Evolutionary conservation across 2,329 filamentous ascomycete genomes (phyloP).

Genomic region (Coniochaeta sp.): DNA sequence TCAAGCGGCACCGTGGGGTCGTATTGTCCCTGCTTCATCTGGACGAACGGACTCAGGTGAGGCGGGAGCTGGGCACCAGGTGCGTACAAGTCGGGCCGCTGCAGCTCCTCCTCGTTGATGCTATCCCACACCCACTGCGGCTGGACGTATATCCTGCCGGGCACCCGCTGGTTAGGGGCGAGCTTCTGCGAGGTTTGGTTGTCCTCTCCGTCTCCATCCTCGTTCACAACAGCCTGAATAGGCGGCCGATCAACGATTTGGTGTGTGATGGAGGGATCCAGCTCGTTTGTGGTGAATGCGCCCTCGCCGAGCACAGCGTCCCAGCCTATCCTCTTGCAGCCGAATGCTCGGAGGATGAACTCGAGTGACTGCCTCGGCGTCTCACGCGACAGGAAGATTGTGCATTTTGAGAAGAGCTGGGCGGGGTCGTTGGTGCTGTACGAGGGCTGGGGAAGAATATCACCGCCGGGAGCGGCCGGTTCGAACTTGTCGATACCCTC

Average conservation of each 20-base stretch:
- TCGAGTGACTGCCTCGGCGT: conserved; percentile 85
- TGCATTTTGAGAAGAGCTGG: conserved; percentile 79
- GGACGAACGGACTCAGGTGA: conserved; percentile 94
- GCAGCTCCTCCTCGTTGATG: conserved; percentile 83
- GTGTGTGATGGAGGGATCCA: conserved; percentile 85
- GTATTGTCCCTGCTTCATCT: conserved; percentile 77
- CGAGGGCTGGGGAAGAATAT: conserved; percentile 74
- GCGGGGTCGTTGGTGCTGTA: conserved; percentile 58
- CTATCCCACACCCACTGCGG: conserved; percentile 99
- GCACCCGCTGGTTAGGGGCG: conserved; percentile 63
- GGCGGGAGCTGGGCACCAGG: conserved; percentile 86
- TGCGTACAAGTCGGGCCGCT: conserved; percentile 80
- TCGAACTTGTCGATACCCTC: conserved; percentile 87
- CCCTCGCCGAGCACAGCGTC: conserved; percentile 85
- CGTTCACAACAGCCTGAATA: conserved; percentile 49
- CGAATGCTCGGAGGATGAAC: conserved; percentile 88
- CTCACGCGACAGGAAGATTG: conserved; percentile 89
- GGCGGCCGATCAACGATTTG: conserved; percentile 90
- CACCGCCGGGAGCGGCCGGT: conserved; percentile 73
- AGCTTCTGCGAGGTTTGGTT: conserved; percentile 56
- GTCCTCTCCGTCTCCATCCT: conserved; percentile 42
- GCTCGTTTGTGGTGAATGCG: conserved; percentile 84
- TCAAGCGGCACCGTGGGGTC: conserved; percentile 82
- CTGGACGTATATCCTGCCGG: conserved; percentile 89
- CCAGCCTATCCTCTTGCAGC: conserved; percentile 95